Evolutionary conservation across 75 land plant species (phyloP), one percentile per base, ranked within the genome.

Genomic region (Pinus albicaulis): DNA sequence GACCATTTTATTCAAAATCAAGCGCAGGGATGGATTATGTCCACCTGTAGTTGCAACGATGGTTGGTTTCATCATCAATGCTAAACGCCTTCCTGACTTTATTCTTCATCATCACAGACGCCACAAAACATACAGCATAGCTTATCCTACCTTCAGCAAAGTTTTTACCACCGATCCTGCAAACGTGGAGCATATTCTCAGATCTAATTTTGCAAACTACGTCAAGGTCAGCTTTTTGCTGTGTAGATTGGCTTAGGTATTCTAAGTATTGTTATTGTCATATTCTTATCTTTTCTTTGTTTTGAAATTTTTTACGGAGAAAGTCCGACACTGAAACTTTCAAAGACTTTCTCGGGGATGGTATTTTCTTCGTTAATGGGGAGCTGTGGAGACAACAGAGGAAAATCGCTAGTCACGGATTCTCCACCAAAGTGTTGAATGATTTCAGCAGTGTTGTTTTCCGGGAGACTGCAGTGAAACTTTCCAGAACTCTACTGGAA

Each of bases 331-430:
- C 75, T 61, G 25, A 15, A 59, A 23, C 24, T n/a, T 58, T 79
- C 82, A 78, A 57, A 55, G 76, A 68, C 3, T 77, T 86, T 26
- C 77, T 87, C 19, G 89, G 89, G 20, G 83, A 87, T 57, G 89
- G 89, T 53, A 87, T 87, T 69, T 87, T 87, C 75, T 79, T 79
- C n/a, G 77, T 79, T 28, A 86, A 87, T 24, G 89, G 89, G 10
- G 84, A 87, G 56, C 68, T 55, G 19, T 87, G 89, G 89, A 69
- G 74, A 56, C 75, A 78, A 6, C 89, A 87, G 80, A 59, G 89
- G 52, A 87, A 87, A 77, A 69, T 86, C 10, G 86, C 89, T 7
- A 84, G 86, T 78, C 57, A 55, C 13, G 89, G 84, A 52, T 87
- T 87, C 89, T 74, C 87, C 76, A 76, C 80, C 56, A 84, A 81